These are phyloP conservation scores for Annulohypoxylon nitens DNA, from an alignment of 495 filamentous ascomycete genomes.

Conservation along the genomic window DNA sequence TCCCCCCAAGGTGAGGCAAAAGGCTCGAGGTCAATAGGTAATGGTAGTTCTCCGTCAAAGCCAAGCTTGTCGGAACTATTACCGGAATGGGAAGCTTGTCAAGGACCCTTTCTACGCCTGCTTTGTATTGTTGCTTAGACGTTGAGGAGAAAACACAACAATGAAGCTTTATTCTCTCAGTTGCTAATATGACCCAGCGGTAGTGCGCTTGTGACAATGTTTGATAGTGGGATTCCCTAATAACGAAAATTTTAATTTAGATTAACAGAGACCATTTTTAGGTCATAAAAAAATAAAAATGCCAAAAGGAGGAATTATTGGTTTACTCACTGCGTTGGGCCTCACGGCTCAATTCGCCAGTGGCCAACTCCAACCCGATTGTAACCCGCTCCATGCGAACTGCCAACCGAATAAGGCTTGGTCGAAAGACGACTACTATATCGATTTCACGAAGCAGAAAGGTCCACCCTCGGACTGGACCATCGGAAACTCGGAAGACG, in stretches of 20 bases:
- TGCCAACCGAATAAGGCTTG: conserved; percentile 49
- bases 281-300: conserved; percentile 29
- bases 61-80: conserved; percentile 3
- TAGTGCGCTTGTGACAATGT: conserved; percentile 4
- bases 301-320: conserved; percentile 44
- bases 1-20: conserved; percentile 22
- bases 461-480: conserved; percentile 40
- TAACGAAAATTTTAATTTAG: conserved; percentile 31
- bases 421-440: conserved; percentile 44
- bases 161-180: conserved; percentile 50
- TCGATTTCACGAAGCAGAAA: conserved; percentile 51
- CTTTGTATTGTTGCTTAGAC: conserved; percentile 47
- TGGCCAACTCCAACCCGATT: conserved; percentile 50
- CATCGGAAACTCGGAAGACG: conserved; percentile 50
- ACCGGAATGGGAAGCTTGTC: conserved; percentile 44
- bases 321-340: conserved; percentile 45
- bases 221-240: background rate
- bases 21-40: conserved; percentile 14
- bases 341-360: conserved; percentile 40
- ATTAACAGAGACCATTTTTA: conserved; percentile 33
- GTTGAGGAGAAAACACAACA: conserved; percentile 33
- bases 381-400: conserved; percentile 46
- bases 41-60: conserved; percentile 13
- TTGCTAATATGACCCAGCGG: conserved; percentile 40
- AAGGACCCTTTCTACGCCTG: conserved; percentile 38